Base-by-base conservation (phyloP, 2,329 filamentous ascomycete genomes). In the Penicillium paneum region DNA sequence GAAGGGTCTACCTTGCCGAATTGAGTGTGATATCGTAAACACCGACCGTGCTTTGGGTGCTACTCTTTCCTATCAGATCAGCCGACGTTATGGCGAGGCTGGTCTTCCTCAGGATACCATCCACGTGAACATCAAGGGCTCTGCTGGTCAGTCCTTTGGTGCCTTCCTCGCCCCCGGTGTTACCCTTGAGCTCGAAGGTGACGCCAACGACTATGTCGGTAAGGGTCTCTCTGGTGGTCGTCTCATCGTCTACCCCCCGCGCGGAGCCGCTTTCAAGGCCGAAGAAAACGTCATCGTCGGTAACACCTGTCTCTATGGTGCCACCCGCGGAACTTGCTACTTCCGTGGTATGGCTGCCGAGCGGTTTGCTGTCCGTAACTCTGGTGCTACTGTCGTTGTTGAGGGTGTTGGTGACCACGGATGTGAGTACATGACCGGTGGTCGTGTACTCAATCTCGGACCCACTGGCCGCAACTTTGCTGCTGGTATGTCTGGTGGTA, bases 371-470 rank as follows among this genome's bases (percentile, higher is more conserved):
- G 93, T 97, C 62, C 89, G 93, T 65, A 97, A 97, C 80, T 97
- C 93, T 1, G 93, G 93, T 77, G 93, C 90, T 47, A 96, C 88
- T 28, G 91, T 93, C n/a, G 90, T 97, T 61, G 92, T 97, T 59
- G 93, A 97, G 76, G 93, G 93, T 77, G 84, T 96, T 62, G 93
- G 93, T 81, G 93, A 97, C 74, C 93, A 97, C 73, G 90, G 91
- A 59, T 97, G 92, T 71, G 93, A 97, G 81, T 97, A 97, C 83
- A 97, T 97, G 93, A 97, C 93, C 68, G 93, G 93, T 72, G 93
- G 93, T 71, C 90, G 92, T 70, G 82, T 97, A 47, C 79, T 97
- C 61, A 83, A 96, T 68, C 83, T 97, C 44, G 93, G 93, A 55
- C 85, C 84, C 67, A 96, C 91, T 70, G 93, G 93, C 42, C 92